A percentile compares a stretch with the other conserved stretches of the same genome.
These are phyloP conservation scores for Marasmius fiardii DNA, from an alignment of 1,284 basidiomycete genomes.

Conservation along the genomic window DNA sequence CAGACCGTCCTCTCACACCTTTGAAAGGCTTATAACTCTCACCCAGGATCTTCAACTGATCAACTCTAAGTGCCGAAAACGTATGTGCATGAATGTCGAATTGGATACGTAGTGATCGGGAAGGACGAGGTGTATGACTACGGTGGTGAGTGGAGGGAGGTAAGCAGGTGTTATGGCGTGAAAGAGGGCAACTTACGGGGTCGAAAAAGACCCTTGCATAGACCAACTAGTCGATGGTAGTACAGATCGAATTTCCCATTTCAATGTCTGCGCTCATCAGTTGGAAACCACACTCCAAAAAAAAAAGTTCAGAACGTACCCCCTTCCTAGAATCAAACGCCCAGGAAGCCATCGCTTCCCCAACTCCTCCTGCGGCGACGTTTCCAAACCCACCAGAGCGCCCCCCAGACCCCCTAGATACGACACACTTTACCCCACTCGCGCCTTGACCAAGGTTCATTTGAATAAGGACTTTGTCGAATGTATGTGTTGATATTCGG, in stretches of 20 bases:
- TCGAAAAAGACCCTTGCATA: constrained; percentile 75
- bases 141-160: constrained; percentile 16
- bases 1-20: constrained; percentile 63
- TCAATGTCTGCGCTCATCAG: constrained; percentile 39
- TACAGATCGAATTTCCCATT: constrained; percentile 76
- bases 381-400: constrained; percentile 30
- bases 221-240: constrained; percentile 68
- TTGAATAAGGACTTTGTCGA: constrained; percentile 72
- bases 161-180: background rate
- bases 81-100: constrained; percentile 75
- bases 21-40: constrained; percentile 87
- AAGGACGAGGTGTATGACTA: constrained; percentile 40
- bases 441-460: constrained; percentile 74
- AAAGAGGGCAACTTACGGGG: constrained; percentile 42
- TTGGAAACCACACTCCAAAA: too few species aligned
- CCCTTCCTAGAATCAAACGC: constrained; percentile 69
- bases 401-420: constrained; percentile 59
- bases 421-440: constrained; percentile 60
- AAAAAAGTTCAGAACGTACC: constrained; percentile 32
- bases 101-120: constrained; percentile 68
- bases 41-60: constrained; percentile 77
- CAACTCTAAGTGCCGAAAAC: constrained; percentile 80
- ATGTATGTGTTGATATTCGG: constrained; percentile 56
- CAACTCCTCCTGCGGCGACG: constrained; percentile 16
- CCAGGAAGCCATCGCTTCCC: constrained; percentile 54